Conservation (phyloP, 768 basidiomycete genomes). For the Pisolithus microcarpus region DNA sequence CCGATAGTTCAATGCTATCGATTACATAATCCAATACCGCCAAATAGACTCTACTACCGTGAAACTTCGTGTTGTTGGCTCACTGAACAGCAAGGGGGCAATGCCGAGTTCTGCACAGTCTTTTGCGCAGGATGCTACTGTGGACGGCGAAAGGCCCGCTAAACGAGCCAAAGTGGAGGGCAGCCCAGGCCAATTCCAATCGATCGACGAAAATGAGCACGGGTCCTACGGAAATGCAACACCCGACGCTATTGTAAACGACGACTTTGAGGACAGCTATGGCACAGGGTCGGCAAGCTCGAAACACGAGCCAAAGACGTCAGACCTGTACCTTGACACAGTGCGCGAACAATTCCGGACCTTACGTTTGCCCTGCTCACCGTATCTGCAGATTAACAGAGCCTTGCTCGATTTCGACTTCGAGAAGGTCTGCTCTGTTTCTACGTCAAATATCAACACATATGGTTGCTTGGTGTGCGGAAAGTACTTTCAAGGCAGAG, state of each 20-base stretch:
- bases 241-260: conserved; percentile 14
- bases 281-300: conserved; percentile 19
- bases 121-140: conserved; percentile 2
- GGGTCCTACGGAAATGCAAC: conserved; percentile 25
- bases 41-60: background rate
- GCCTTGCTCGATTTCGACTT: conserved; percentile 95
- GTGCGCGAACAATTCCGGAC: conserved; percentile 39
- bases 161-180: conserved; percentile 24
- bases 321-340: conserved; percentile 93
- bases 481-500: conserved; percentile 97
- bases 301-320: conserved; percentile 37
- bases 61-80: background rate
- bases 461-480: conserved; percentile 98
- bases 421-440: conserved; percentile 97
- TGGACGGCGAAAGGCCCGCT: conserved; percentile 21
- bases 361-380: conserved; percentile 13
- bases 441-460: conserved; percentile 91
- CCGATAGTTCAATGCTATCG: background rate
- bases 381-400: conserved; percentile 69
- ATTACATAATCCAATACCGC: background rate
- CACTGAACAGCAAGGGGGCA: conserved; percentile 7
- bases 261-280: conserved; percentile 21
- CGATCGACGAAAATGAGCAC: conserved; percentile 22
- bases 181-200: conserved; percentile 1
- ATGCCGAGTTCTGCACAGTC: conserved; percentile 6